These are phyloP conservation scores for Geum urbanum DNA, from an alignment of 306 rosid genomes.

Conservation along the genomic window DNA sequence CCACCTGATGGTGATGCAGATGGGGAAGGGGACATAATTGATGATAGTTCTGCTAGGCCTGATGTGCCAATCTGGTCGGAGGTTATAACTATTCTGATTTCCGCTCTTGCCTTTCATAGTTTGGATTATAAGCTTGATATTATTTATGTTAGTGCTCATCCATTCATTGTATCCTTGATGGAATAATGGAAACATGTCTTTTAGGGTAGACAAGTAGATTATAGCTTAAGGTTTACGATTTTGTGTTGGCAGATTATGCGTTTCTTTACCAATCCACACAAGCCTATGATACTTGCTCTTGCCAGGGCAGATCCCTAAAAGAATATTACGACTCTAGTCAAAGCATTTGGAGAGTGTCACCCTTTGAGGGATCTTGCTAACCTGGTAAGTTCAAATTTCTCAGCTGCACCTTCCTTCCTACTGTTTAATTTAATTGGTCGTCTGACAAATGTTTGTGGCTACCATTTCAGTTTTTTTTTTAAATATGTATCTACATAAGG, in stretches of 20 bases:
- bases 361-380: slow-evolving; percentile 57
- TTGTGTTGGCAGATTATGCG: slow-evolving; percentile 47
- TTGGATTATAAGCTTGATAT: neutral
- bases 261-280: slow-evolving; percentile 61
- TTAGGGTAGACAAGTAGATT: neutral
- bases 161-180: neutral
- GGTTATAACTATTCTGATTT: slow-evolving; percentile 30
- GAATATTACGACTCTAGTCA: slow-evolving; percentile 52
- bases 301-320: slow-evolving; percentile 70
- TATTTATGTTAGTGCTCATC: neutral
- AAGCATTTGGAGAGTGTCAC: slow-evolving; percentile 70
- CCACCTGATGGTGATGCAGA: slow-evolving; percentile 45
- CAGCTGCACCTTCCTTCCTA: slow-evolving; percentile 8
- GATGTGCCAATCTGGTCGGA: slow-evolving; percentile 57
- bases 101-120: neutral
- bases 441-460: neutral
- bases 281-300: slow-evolving; percentile 72
- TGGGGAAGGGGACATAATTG: slow-evolving; percentile 41
- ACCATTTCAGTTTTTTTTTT: neutral
- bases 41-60: slow-evolving; percentile 36
- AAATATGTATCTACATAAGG: neutral
- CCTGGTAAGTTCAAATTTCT: slow-evolving; percentile 36
- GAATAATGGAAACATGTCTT: neutral
- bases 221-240: slow-evolving; percentile 9
- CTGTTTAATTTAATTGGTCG: neutral